phyloP scores from a whole-genome alignment of 2,329 filamentous ascomycete genomes.

The Botrytis deweyae region DNA sequence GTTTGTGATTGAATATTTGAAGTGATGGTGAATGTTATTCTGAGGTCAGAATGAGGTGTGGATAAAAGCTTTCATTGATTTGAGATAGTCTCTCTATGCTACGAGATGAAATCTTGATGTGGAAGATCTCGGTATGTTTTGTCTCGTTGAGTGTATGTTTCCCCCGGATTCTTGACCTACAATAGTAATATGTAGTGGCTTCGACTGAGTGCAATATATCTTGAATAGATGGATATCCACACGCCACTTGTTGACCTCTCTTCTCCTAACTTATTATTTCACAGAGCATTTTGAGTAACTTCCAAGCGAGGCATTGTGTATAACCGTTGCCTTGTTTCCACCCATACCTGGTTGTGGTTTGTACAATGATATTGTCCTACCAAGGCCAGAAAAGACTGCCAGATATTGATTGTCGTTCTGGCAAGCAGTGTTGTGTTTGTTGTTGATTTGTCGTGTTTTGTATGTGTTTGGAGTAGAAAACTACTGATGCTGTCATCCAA shows the following conservation, averaged over 20 bases:
- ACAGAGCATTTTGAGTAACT: not conserved
- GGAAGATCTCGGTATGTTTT: not conserved
- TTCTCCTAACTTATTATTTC: not conserved
- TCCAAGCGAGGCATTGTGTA: not conserved
- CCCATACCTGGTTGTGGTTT: not conserved
- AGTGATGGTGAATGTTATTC: no score
- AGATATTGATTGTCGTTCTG: not conserved
- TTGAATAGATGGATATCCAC: not conserved
- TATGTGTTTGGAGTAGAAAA: no score
- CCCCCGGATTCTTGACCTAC: fast-evolving
- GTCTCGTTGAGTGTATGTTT: not conserved
- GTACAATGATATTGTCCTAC: not conserved
- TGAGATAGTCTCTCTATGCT: no score
- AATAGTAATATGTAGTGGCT: not conserved
- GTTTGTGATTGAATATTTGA: no score
- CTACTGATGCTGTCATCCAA: not conserved
- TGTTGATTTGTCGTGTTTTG: not conserved
- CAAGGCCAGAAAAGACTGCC: no score
- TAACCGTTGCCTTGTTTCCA: not conserved
- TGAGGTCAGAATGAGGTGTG: no score
- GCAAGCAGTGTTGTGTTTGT: not conserved
- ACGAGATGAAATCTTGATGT: no score
- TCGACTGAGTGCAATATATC: not conserved
- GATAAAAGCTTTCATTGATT: no score
- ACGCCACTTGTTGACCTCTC: not conserved